phyloP scores from a whole-genome alignment of 768 basidiomycete species.

The Hemileccinum rubropunctum region DNA sequence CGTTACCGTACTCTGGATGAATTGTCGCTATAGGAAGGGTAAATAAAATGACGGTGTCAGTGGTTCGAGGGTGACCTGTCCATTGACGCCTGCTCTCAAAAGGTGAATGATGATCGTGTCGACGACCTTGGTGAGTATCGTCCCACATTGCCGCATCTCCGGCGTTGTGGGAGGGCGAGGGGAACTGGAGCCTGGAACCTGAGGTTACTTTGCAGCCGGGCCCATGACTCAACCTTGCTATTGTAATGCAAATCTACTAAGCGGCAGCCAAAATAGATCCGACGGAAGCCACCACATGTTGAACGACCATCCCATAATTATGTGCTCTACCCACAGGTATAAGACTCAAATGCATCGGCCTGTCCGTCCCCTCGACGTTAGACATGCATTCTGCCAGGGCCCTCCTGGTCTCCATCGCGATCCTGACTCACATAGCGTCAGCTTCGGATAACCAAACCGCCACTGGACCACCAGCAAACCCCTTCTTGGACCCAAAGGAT shows the following conservation, averaged over 20 bases:
- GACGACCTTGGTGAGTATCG: slow-evolving; percentile 65
- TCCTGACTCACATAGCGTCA: not conserved
- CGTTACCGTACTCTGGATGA: slow-evolving; percentile 68
- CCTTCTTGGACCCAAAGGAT: slow-evolving; percentile 42
- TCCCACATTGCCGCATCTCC: slow-evolving; percentile 39
- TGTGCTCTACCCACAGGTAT: not conserved
- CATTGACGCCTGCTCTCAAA: not conserved
- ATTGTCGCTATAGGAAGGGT: slow-evolving; percentile 95
- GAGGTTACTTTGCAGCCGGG: too few relatives aligned
- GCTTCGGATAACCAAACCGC: not conserved
- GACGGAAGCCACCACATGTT: too few relatives aligned
- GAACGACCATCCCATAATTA: too few relatives aligned
- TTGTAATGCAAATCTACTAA: too few relatives aligned
- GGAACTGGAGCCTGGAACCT: too few relatives aligned
- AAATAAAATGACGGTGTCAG: not conserved
- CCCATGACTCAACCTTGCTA: too few relatives aligned
- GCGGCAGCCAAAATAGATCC: too few relatives aligned
- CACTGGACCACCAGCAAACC: slow-evolving; percentile 3
- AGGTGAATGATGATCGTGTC: slow-evolving; percentile 58
- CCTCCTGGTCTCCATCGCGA: not conserved
- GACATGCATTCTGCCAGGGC: not conserved
- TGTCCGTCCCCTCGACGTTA: not conserved
- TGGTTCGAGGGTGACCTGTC: not conserved
- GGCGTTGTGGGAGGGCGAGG: slow-evolving; percentile 11
- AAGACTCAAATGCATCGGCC: not conserved